Evolutionary conservation across 2,329 filamentous ascomycete genomes (phyloP).

Genomic region (Sporothrix brunneoviolacea): DNA sequence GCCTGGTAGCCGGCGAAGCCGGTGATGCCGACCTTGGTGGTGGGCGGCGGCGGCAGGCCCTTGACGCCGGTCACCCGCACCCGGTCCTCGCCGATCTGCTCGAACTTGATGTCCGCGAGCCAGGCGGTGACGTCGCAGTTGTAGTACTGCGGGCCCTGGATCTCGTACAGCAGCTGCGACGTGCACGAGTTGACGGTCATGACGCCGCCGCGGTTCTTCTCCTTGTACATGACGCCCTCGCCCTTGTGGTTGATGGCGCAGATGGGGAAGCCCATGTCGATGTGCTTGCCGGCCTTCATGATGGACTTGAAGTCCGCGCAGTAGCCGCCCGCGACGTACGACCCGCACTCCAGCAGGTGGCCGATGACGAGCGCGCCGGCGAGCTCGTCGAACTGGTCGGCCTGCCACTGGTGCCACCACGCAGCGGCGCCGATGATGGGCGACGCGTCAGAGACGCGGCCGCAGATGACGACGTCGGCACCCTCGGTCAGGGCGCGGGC

Average conservation of each 20-base stretch:
- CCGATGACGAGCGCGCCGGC: constrained; percentile 36
- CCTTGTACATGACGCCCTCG: constrained; percentile 23
- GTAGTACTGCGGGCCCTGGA: constrained; percentile 31
- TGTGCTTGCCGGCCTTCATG: constrained; percentile 30
- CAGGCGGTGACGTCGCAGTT: constrained; percentile 28
- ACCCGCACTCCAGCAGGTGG: constrained; percentile 38
- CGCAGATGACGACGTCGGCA: constrained; percentile 33
- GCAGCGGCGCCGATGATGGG: constrained; percentile 41
- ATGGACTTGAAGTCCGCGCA: constrained; percentile 40
- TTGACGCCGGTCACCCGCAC: constrained; percentile 30
- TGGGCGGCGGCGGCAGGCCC: constrained; percentile 26
- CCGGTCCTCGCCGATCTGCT: constrained; percentile 32
- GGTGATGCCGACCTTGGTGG: constrained; percentile 26
- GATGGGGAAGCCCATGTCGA: constrained; percentile 41
- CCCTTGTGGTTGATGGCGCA: constrained; percentile 42
- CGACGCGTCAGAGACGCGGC: constrained; percentile 32
- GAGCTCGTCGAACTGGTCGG: constrained; percentile 35
- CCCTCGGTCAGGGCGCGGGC: constrained; percentile 27
- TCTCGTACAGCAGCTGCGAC: constrained; percentile 31
- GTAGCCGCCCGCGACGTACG: constrained; percentile 41
- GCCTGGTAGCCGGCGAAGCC: constrained; percentile 23
- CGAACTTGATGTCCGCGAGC: constrained; percentile 32
- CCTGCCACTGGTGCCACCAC: constrained; percentile 43
- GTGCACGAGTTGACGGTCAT: constrained; percentile 17
- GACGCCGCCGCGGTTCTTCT: constrained; percentile 20